Evolutionary conservation across 805 yeast genomes (phyloP).

Genomic region (Lachancea waltii): DNA sequence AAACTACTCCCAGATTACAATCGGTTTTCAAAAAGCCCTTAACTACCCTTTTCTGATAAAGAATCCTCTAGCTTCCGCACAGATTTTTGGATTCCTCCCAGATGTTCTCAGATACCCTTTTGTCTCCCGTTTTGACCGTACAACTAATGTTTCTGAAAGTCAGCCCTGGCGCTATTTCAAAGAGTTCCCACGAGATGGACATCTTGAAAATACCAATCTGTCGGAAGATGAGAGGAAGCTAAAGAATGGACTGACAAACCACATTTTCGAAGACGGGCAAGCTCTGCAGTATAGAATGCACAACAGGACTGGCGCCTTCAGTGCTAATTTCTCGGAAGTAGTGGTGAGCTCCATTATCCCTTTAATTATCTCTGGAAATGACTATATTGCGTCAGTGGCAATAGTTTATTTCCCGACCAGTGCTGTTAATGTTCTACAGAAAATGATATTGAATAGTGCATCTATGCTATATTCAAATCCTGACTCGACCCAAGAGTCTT

Average conservation of each 20-base stretch:
- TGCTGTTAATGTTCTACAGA: conserved; percentile 44
- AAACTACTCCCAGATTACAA: conserved; percentile 15
- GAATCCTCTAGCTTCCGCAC: conserved; percentile 78
- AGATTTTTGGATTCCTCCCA: conserved; percentile 61
- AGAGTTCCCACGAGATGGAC: no score
- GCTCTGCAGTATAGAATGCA: no score
- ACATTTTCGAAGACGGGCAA: no score
- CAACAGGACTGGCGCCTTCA: background rate
- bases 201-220: background rate
- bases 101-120: conserved; percentile 59
- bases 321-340: conserved; percentile 36
- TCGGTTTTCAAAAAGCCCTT: conserved; percentile 55
- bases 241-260: no score
- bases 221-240: background rate
- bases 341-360: conserved; percentile 69
- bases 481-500: conserved; percentile 46
- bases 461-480: conserved; percentile 60
- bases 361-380: conserved; percentile 48
- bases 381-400: conserved; percentile 79
- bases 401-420: conserved; percentile 69
- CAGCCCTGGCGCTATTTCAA: background rate
- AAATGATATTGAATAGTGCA: conserved; percentile 40
- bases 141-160: conserved; percentile 9
- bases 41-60: conserved; percentile 80
- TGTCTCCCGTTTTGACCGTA: conserved; percentile 17